Evolutionary conservation across 2,329 filamentous ascomycete genomes (phyloP), one percentile per base, ranked within the genome.

Genomic region (Periconia sp.): DNA sequence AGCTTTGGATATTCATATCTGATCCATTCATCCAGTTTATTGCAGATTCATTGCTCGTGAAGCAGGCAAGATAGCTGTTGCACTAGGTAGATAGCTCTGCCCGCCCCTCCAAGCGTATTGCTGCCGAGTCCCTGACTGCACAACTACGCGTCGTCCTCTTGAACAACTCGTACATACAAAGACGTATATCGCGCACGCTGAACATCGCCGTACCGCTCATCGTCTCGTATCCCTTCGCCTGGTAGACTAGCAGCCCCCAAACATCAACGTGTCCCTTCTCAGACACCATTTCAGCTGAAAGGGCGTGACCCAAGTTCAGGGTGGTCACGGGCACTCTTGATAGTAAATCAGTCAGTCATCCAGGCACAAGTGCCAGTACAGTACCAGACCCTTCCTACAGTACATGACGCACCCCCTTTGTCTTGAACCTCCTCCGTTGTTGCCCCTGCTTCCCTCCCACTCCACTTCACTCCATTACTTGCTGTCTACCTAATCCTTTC

Each of bases 341-440:
- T 27, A 27, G 23, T 27, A 11, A 37, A n/a, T 37, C 15, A 37
- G 33, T 37, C 33, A 37, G 33, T 37, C 33, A 37, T 5, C 13
- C 33, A 37, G 33, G 33, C 33, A 37, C 33, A 37, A 14, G 5
- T 37, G 3, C 15, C 3, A 13, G 3, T 11, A 5, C 33, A 5
- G 15, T 37, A 37, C 33, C 15, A 5, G 3, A 37, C 11, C 3
- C 33, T 37, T 6, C 33, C 33, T 37, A 37, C 15, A n/a, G 6
- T 37, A 56, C 59, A 66, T 68, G 65, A 68, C 65, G 62, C 65
- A 63, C 51, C 59, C 50, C 60, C 54, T 58, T 58, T 60, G 62
- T 54, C 55, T 56, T 56, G 47, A 33, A 11, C 9, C 10, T 8
- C 48, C 42, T 33, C 45, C 45, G 37, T 41, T 47, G 45, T 44